phyloP scores from a whole-genome alignment of 768 basidiomycete genomes.

The Panellus pusillus region DNA sequence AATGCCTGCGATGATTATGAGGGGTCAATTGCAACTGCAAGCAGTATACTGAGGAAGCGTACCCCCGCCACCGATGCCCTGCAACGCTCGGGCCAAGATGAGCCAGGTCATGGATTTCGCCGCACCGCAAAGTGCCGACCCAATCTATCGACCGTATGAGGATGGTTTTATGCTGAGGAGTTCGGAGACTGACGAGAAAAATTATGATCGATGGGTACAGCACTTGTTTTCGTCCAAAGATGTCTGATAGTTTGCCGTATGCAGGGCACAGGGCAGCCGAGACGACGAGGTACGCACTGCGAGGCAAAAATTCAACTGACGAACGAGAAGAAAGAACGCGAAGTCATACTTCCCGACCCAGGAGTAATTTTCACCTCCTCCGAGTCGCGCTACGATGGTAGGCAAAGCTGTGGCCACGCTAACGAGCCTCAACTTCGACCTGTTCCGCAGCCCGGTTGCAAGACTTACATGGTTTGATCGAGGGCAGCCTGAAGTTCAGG shows the following conservation, averaged over 20 bases:
- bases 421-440: neutral
- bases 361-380: constrained; percentile 62
- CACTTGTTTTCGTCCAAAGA: constrained; percentile 60
- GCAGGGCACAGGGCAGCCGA: constrained; percentile 66
- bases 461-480: constrained; percentile 49
- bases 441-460: neutral
- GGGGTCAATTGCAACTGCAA: neutral
- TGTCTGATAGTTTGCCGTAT: constrained; percentile 77
- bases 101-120: constrained; percentile 80
- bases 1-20: constrained; percentile 6
- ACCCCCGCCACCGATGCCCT: constrained; percentile 72
- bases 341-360: constrained; percentile 65
- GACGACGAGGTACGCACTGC: constrained; percentile 72
- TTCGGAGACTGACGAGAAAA: constrained; percentile 56
- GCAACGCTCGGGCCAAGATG: constrained; percentile 62
- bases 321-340: neutral
- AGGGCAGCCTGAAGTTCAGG: constrained; percentile 41
- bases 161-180: neutral
- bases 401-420: constrained; percentile 74
- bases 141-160: constrained; percentile 44
- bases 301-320: neutral
- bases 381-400: constrained; percentile 63
- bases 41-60: constrained; percentile 32
- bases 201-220: constrained; percentile 62
- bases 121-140: constrained; percentile 79